A percentile compares a stretch with the other conserved stretches of the same genome.
Evolutionary conservation across 2,329 filamentous ascomycete genomes (phyloP).

Genomic region (Beauveria sp.): DNA sequence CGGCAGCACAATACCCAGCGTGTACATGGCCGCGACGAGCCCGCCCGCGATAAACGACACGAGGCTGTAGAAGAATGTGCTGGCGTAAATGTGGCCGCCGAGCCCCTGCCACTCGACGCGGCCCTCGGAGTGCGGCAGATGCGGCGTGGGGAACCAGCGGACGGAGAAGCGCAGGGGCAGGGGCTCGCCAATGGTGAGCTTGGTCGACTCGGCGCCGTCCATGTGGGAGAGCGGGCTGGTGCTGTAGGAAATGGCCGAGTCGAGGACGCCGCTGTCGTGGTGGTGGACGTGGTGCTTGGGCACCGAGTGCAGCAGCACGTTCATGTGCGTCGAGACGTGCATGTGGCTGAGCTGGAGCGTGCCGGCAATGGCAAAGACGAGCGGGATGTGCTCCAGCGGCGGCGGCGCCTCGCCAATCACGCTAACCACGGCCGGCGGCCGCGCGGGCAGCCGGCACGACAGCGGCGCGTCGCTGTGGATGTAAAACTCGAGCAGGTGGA

Average conservation of each 20-base stretch:
- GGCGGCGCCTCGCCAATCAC: constrained; percentile 43
- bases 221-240: constrained; percentile 62
- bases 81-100: constrained; percentile 56
- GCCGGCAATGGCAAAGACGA: constrained; percentile 83
- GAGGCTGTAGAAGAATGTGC: constrained; percentile 55
- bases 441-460: constrained; percentile 79
- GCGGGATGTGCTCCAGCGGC: constrained; percentile 62
- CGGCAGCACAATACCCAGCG: constrained; percentile 52
- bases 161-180: constrained; percentile 73
- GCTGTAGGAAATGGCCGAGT: constrained; percentile 82
- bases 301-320: constrained; percentile 71
- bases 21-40: constrained; percentile 49
- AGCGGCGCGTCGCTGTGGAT: constrained; percentile 93
- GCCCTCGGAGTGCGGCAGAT: constrained; percentile 60
- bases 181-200: constrained; percentile 80
- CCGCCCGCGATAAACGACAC: constrained; percentile 51
- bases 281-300: constrained; percentile 55
- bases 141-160: constrained; percentile 75
- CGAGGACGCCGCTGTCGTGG: constrained; percentile 69
- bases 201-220: constrained; percentile 44
- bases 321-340: constrained; percentile 83
- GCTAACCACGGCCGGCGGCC: constrained; percentile 53
- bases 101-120: constrained; percentile 58
- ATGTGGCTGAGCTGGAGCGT: constrained; percentile 84
- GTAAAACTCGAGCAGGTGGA: constrained; percentile 92